Percentiles rank a stretch among this genome's conserved stretches.
These are phyloP conservation scores for Schizothecium vesticola DNA, from an alignment of 495 filamentous ascomycete species.

Conservation along the genomic window DNA sequence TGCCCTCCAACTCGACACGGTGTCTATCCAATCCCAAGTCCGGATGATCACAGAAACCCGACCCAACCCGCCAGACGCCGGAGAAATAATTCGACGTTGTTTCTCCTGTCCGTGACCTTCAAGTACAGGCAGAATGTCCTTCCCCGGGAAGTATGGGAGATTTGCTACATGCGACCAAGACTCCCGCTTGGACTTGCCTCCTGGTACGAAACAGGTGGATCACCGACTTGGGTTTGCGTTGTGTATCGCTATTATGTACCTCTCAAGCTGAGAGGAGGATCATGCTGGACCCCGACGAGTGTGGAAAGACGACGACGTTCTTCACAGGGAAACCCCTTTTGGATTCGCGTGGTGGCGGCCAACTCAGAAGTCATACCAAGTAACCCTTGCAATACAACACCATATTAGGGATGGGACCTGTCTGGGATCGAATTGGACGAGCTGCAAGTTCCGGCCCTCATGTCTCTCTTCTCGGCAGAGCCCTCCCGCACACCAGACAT, in stretches of 20 bases:
- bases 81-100: neutral
- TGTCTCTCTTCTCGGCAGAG: neutral
- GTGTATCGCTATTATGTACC: neutral
- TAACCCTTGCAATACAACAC: neutral
- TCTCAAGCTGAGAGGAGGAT: neutral
- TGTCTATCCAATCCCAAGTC: neutral
- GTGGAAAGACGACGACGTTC: neutral
- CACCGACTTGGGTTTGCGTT: neutral
- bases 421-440: neutral
- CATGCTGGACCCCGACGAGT: neutral
- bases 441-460: neutral
- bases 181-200: conserved; percentile 2
- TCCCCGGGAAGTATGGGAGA: neutral
- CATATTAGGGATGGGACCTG: neutral
- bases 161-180: neutral
- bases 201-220: neutral
- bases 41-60: neutral
- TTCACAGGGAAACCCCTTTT: neutral
- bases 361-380: neutral
- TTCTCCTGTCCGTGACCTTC: neutral
- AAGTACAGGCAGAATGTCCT: neutral
- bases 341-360: neutral
- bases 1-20: neutral
- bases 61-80: neutral
- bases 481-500: neutral